A percentile compares a stretch with the other conserved stretches of the same genome.
Conservation (phyloP, 176 grass and related monocot genomes). For the Musa acuminata region DNA sequence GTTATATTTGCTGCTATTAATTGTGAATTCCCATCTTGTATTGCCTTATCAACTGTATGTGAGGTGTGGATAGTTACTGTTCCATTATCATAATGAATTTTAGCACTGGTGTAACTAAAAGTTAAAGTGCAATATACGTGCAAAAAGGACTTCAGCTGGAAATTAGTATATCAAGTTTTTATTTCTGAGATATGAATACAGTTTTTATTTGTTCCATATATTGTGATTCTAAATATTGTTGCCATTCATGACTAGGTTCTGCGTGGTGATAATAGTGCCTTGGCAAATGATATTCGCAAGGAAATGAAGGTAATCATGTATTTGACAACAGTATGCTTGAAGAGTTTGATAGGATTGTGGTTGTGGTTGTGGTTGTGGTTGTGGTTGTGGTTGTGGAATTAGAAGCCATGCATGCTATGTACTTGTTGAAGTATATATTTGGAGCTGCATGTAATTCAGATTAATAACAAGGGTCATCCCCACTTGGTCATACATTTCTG, state of each 20-base stretch:
- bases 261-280: conserved; percentile 85
- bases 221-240: background rate
- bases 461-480: background rate
- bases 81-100: background rate
- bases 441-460: background rate
- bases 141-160: background rate
- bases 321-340: background rate
- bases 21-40: background rate
- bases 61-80: background rate
- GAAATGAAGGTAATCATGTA: conserved; percentile 68
- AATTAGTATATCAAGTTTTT: background rate
- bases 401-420: background rate
- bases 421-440: conserved; percentile 4
- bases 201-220: background rate
- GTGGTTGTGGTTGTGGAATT: conserved; percentile 1
- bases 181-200: no score
- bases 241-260: conserved; percentile 46
- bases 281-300: conserved; percentile 95
- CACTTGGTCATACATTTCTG: background rate
- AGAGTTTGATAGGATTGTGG: background rate
- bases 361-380: no score
- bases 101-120: no score
- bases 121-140: no score
- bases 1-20: background rate
- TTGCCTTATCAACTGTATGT: background rate